Conservation (phyloP, 352 stramenopile genomes). For the Phytophthora melonis region DNA sequence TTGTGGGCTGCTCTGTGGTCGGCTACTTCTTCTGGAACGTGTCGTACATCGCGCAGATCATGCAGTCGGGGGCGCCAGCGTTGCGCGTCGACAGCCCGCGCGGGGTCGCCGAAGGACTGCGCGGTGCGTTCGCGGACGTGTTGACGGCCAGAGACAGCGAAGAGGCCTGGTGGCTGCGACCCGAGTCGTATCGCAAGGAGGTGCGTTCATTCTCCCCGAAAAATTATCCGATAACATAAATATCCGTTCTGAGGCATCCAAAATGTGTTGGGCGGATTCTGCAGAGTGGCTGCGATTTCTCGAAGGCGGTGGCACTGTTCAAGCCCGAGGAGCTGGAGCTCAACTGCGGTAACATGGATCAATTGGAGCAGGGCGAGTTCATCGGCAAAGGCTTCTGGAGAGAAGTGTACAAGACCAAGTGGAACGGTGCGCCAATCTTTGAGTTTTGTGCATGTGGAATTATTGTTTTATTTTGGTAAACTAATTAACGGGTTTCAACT, state of each 20-base stretch:
- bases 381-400: slow-evolving; percentile 79
- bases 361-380: slow-evolving; percentile 59
- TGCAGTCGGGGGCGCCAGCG: slow-evolving; percentile 19
- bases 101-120: slow-evolving; percentile 13
- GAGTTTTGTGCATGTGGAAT: neutral
- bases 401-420: slow-evolving; percentile 73
- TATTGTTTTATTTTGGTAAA: neutral
- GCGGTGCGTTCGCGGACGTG: slow-evolving; percentile 16
- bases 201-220: slow-evolving; percentile 22
- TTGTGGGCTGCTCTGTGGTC: slow-evolving; percentile 37
- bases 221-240: too few relatives aligned
- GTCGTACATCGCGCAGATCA: slow-evolving; percentile 47
- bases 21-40: slow-evolving; percentile 70
- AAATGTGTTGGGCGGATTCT: too few relatives aligned
- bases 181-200: slow-evolving; percentile 52
- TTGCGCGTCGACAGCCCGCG: slow-evolving; percentile 23
- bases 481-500: neutral
- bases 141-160: slow-evolving; percentile 15
- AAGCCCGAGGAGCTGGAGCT: slow-evolving; percentile 69
- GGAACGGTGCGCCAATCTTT: slow-evolving; percentile 57
- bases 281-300: slow-evolving; percentile 77
- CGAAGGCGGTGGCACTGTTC: slow-evolving; percentile 59
- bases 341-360: slow-evolving; percentile 73
- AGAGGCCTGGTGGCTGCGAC: slow-evolving; percentile 62
- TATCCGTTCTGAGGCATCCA: too few relatives aligned